These are phyloP conservation scores for Zoysia pacifica DNA, from an alignment of 176 grass and related monocot genomes.

Conservation along the genomic window DNA sequence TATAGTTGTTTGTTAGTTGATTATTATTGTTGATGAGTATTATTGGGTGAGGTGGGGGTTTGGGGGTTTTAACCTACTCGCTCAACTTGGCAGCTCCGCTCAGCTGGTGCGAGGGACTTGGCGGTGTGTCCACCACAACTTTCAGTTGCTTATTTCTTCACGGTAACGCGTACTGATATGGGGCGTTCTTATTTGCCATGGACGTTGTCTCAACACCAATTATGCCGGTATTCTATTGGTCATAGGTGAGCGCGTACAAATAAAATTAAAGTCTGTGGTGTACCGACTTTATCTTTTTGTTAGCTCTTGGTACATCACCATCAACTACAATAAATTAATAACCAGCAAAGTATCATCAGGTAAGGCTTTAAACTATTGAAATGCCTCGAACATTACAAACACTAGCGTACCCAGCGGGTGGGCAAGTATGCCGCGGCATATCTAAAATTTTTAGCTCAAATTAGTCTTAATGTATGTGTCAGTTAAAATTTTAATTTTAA, in stretches of 20 bases:
- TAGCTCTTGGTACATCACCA: conserved; percentile 22
- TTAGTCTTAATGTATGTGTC: too few species aligned
- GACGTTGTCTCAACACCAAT: conserved; percentile 28
- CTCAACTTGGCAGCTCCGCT: conserved; percentile 18
- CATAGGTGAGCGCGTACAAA: conserved; percentile 35
- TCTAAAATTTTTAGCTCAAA: too few species aligned
- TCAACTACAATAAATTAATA: neutral
- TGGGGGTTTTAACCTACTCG: conserved; percentile 36
- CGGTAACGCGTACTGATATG: conserved; percentile 38
- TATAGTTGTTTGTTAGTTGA: conserved; percentile 24
- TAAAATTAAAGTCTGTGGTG: conserved; percentile 17
- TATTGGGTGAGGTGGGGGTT: conserved; percentile 52
- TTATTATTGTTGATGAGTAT: conserved; percentile 35
- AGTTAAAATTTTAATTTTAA: too few species aligned
- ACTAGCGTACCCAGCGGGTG: too few species aligned
- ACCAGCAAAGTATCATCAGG: neutral
- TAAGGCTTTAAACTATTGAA: neutral
- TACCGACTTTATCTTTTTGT: conserved; percentile 31
- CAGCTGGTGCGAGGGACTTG: conserved; percentile 32
- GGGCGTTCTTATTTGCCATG: conserved; percentile 24
- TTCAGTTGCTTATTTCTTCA: conserved; percentile 44
- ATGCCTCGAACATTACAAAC: neutral
- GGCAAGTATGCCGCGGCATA: too few species aligned
- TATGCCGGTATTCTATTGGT: conserved; percentile 39
- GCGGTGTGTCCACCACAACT: conserved; percentile 46